These are phyloP conservation scores for Geotrichum histeridarum DNA, from an alignment of 1,139 yeast species.

Conservation along the genomic window DNA sequence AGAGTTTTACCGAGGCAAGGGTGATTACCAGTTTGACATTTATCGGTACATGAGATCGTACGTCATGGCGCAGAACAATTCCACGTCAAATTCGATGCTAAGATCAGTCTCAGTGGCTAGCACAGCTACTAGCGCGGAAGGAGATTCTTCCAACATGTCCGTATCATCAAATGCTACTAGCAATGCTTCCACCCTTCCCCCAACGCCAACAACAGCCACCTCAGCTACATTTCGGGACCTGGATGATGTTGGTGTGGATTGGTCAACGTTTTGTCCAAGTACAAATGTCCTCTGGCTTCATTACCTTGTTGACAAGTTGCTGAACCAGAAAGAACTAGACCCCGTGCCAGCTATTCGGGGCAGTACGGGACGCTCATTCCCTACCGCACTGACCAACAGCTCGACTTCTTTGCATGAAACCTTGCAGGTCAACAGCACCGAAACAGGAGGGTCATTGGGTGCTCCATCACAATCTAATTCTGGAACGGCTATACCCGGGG, in stretches of 20 bases:
- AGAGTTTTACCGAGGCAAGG: conserved; percentile 47
- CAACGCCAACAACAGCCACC: conserved; percentile 15
- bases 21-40: conserved; percentile 51
- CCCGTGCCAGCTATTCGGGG: conserved; percentile 15
- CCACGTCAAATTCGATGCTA: not conserved
- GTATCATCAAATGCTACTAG: not conserved
- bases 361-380: conserved; percentile 26
- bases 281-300: conserved; percentile 51
- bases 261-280: conserved; percentile 42
- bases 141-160: not conserved
- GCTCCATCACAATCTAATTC: not conserved
- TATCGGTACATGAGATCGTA: conserved; percentile 45
- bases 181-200: not conserved
- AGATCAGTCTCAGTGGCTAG: conserved; percentile 5
- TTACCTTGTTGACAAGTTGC: conserved; percentile 42
- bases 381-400: not conserved
- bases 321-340: conserved; percentile 39
- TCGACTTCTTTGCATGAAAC: not conserved
- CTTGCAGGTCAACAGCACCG: not conserved
- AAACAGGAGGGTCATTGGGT: not conserved
- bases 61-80: conserved; percentile 20
- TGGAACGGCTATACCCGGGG: not conserved
- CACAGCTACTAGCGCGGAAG: not conserved
- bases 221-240: conserved; percentile 8
- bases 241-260: conserved; percentile 33